A percentile compares a stretch with the other conserved stretches of the same genome.
Conservation (phyloP, 1,284 basidiomycete species). For the Ustilago sp. region DNA sequence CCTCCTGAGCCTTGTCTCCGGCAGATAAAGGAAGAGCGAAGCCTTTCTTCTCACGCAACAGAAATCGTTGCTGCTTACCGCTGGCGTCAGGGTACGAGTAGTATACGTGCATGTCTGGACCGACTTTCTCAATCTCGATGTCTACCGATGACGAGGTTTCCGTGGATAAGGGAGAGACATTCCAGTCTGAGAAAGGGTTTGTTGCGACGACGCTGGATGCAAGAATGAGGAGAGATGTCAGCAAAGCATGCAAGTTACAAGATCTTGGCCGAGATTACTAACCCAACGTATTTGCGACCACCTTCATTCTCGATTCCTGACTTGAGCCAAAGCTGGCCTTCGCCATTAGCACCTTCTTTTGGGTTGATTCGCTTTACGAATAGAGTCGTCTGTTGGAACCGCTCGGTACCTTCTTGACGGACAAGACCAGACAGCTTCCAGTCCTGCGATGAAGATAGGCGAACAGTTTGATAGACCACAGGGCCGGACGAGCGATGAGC, state of each 20-base stretch:
- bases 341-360: background rate
- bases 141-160: conserved; percentile 1
- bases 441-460: background rate
- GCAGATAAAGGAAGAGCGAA: conserved; percentile 11
- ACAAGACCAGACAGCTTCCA: conserved; percentile 24
- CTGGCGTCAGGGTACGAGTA: conserved; percentile 16
- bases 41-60: conserved; percentile 41
- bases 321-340: conserved; percentile 35
- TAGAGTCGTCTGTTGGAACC: conserved; percentile 44
- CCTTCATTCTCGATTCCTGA: conserved; percentile 39
- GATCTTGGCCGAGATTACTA: background rate
- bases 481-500: conserved; percentile 36
- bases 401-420: conserved; percentile 22
- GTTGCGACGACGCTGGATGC: conserved; percentile 24
- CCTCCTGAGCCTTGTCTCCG: background rate
- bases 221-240: background rate
- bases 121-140: conserved; percentile 39
- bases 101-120: conserved; percentile 35
- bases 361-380: conserved; percentile 16
- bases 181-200: conserved; percentile 45
- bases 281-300: conserved; percentile 35
- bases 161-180: conserved; percentile 23
- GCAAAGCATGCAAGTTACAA: background rate
- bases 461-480: conserved; percentile 14
- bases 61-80: conserved; percentile 8